Conservation (phyloP, 306 rosid species). For the cucumber (Cucumis sativus) region Cucumber_9930_V3 NC_026657.2:34202001-34202500, state of each 20-base stretch:
- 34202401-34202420: constrained; percentile 45
- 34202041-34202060: too few species aligned
- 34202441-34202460: background rate
- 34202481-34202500: constrained; percentile 70
- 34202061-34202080: too few species aligned
- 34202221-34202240: background rate
- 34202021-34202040: too few species aligned
- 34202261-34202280: background rate
- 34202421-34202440: constrained; percentile 33
- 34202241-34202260: background rate
- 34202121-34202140: too few species aligned
- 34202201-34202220: background rate
- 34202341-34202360: constrained; percentile 32
- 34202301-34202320: constrained; percentile 25
- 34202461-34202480: constrained; percentile 18
- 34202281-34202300: background rate
- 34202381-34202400: constrained; percentile 45
- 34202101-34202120: too few species aligned
- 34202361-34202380: constrained; percentile 14
- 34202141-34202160: too few species aligned
- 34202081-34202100: too few species aligned
- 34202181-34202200: background rate
- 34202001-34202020: too few species aligned
- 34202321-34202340: constrained; percentile 29
- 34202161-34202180: too few species aligned